A percentile compares a stretch with the other conserved stretches of the same genome.
Evolutionary conservation across 257 asterid genomes (phyloP).

Genomic region (Nicotiana noctiflora): DNA sequence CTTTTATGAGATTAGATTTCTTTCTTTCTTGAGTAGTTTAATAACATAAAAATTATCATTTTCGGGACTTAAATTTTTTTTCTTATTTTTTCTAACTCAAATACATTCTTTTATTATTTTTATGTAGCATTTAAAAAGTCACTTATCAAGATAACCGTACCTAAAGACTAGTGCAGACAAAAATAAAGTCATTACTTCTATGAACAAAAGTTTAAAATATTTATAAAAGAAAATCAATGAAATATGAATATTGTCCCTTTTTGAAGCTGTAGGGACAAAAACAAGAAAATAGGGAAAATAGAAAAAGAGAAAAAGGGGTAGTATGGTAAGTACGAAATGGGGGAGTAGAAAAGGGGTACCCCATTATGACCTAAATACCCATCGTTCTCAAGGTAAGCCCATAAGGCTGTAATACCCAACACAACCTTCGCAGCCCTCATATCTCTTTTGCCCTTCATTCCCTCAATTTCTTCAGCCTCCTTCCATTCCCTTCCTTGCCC

Average conservation of each 20-base stretch:
- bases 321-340: constrained; percentile 46
- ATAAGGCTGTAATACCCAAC: constrained; percentile 45
- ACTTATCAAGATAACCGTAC: no score
- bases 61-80: no score
- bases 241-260: not conserved
- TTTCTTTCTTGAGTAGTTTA: no score
- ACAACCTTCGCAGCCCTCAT: constrained; percentile 50
- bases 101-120: no score
- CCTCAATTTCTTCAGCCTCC: constrained; percentile 50
- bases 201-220: not conserved
- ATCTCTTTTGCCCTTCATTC: constrained; percentile 71
- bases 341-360: constrained; percentile 10
- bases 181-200: no score
- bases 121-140: no score
- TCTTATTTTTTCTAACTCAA: no score
- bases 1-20: no score
- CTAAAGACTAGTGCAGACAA: no score
- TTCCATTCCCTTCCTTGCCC: constrained; percentile 26
- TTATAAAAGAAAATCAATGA: not conserved
- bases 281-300: not conserved
- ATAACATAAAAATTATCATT: no score
- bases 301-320: constrained; percentile 35
- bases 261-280: not conserved
- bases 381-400: constrained; percentile 35
- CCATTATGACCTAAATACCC: constrained; percentile 96